Conservation (phyloP, 2,329 filamentous ascomycete species). For the Ophiostoma pallidulum region DNA sequence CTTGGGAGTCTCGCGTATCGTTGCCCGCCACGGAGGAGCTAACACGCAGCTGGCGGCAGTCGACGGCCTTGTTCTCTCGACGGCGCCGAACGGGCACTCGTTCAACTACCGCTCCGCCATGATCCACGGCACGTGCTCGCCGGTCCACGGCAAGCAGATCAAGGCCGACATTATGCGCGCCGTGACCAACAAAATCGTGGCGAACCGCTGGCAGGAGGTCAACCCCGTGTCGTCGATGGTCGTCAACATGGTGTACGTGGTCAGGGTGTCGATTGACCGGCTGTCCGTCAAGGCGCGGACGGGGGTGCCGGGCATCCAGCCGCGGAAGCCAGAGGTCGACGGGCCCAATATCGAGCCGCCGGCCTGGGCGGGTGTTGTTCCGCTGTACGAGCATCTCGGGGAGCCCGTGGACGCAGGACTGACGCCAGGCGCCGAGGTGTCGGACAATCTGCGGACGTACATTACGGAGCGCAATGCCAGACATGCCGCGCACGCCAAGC, state of each 20-base stretch:
- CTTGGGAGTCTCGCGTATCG: too few species aligned
- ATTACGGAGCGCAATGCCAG: slow-evolving; percentile 8
- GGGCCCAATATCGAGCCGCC: slow-evolving; percentile 8
- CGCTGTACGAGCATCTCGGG: slow-evolving; percentile 17
- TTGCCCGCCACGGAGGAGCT: too few species aligned
- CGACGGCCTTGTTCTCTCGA: slow-evolving; percentile 15
- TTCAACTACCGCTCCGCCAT: slow-evolving; percentile 18
- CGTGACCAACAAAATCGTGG: slow-evolving; percentile 15
- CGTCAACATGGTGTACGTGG: slow-evolving; percentile 14
- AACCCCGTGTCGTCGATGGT: slow-evolving; percentile 15
- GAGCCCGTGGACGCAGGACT: slow-evolving; percentile 13
- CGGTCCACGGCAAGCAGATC: slow-evolving; percentile 1
- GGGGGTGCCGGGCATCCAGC: slow-evolving; percentile 14
- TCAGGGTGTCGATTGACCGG: slow-evolving; percentile 13
- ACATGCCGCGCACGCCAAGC: slow-evolving; percentile 6
- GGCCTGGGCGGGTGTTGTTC: slow-evolving; percentile 15
- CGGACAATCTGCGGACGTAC: slow-evolving; percentile 8
- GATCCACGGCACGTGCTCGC: slow-evolving; percentile 14
- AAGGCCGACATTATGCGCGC: slow-evolving; percentile 12
- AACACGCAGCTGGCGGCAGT: slow-evolving; percentile 8
- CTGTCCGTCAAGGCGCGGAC: slow-evolving; percentile 15
- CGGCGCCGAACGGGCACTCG: slow-evolving; percentile 16
- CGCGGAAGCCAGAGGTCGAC: slow-evolving; percentile 12
- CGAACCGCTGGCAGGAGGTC: slow-evolving; percentile 13
- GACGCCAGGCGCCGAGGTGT: slow-evolving; percentile 10